phyloP scores from a whole-genome alignment of 106 monocot genomes.

The Platanthera guangdongensis region DNA sequence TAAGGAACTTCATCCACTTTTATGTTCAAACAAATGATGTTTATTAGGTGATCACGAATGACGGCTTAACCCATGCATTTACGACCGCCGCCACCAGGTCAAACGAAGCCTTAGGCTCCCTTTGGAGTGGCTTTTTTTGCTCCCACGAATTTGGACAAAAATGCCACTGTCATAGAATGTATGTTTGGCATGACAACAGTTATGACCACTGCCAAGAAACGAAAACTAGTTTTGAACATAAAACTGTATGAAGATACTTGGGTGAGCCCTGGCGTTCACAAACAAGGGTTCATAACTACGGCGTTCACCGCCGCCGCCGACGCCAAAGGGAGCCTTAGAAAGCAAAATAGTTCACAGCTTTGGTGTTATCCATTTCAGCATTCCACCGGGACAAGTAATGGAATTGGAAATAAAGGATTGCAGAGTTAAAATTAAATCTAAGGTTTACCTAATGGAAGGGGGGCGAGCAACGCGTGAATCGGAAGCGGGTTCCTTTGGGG shows the following conservation, averaged over 20 bases:
- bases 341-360: background rate
- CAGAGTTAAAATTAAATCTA: background rate
- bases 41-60: too few relatives aligned
- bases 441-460: conserved; percentile 3
- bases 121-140: too few relatives aligned
- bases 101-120: too few relatives aligned
- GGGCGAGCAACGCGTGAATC: conserved; percentile 8
- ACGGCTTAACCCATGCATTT: too few relatives aligned
- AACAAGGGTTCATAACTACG: background rate
- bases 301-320: too few relatives aligned
- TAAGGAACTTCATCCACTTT: too few relatives aligned
- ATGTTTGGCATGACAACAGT: background rate
- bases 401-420: background rate
- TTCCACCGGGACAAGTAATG: background rate
- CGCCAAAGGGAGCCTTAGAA: background rate
- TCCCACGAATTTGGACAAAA: too few relatives aligned
- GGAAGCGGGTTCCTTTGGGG: conserved; percentile 6
- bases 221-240: background rate
- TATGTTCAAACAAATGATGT: too few relatives aligned
- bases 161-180: background rate
- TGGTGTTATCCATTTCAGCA: background rate
- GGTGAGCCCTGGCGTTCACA: too few relatives aligned
- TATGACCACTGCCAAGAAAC: background rate
- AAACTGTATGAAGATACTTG: background rate
- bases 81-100: too few relatives aligned